Evolutionary conservation across 495 filamentous ascomycete genomes (phyloP), one percentile per base, ranked within the genome.

Genomic region (Friedmanniomyces simplex): DNA sequence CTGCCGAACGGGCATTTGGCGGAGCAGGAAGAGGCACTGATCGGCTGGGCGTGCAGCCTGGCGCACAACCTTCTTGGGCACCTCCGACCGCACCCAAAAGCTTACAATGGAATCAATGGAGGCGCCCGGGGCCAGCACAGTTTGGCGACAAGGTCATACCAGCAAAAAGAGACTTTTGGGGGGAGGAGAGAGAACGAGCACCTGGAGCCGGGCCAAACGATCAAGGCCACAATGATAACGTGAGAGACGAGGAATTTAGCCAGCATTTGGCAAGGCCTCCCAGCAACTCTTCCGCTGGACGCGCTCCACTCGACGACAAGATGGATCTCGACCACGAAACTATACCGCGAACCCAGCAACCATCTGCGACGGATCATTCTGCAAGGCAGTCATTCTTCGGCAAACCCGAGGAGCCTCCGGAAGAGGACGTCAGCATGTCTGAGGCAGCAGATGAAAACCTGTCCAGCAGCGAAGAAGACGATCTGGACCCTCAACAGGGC

Each of bases 391-490:
- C 61, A 6, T 64, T 64, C 43, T 64, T 64, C 21, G 61, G 61
- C 41, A 56, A 57, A 41, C 57, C 61, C 3, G 52, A 28, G 16
- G 25, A 55, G 14, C 21, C 14, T 21, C 21, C 18, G 18, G 51
- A 63, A 0, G 50, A 59, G 2, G 53, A 55, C n/a, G 25, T 21
- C 1, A 45, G 18, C 18, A 57, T 55, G 47, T 55, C 59, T 4
- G 59, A 64, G 2, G 61, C 57, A 13, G 61, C 58, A 20, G 49
- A 62, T 16, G 61, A 66, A 20, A 59, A 54, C 30, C 51, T 62
- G 28, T 65, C 57, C 1, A 63, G 52, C 25, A 64, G 67, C 18
- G 68, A 70, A 10, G 71, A 73, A 30, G 71, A 74, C 13, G 67
- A 66, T 14, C 34, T 68, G 13, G 71, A 68, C 52, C 49, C 71